Conservation (phyloP, 1,139 yeast genomes). For the Spathaspora sp. region DNA sequence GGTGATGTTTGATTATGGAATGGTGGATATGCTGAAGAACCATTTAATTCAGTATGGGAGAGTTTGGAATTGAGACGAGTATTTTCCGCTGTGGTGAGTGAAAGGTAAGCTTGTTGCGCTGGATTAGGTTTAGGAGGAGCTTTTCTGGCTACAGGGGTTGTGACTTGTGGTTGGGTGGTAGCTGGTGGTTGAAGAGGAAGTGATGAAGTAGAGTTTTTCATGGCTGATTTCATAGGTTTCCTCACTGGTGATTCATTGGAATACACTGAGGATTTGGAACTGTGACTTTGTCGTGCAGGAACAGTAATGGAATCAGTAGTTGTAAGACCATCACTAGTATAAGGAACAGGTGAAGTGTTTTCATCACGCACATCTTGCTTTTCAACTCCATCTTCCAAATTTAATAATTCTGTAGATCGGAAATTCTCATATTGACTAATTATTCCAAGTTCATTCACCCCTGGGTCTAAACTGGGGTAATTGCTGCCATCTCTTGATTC, state of each 20-base stretch:
- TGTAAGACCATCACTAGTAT: background rate
- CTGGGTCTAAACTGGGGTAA: conserved; percentile 11
- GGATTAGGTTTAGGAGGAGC: conserved; percentile 27
- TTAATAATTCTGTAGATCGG: conserved; percentile 13
- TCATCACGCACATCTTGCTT: background rate
- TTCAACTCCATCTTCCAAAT: conserved; percentile 5
- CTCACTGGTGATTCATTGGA: conserved; percentile 29
- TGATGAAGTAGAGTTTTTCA: conserved; percentile 46
- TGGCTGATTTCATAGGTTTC: conserved; percentile 62
- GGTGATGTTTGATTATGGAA: conserved; percentile 5
- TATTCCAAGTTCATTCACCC: conserved; percentile 21
- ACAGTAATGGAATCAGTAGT: background rate
- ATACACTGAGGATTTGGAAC: conserved; percentile 32
- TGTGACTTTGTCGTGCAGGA: conserved; percentile 16
- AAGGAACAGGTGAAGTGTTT: conserved; percentile 16
- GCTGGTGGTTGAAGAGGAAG: conserved; percentile 12
- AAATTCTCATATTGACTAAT: conserved; percentile 21
- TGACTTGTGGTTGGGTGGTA: conserved; percentile 6
- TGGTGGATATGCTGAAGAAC: conserved; percentile 5
- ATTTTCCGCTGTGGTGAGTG: conserved; percentile 74
- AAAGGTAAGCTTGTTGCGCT: conserved; percentile 62
- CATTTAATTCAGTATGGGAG: conserved; percentile 30
- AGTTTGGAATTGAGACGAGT: conserved; percentile 68
- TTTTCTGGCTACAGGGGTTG: conserved; percentile 5
- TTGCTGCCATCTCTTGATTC: conserved; percentile 2